Evolutionary conservation across 2,329 filamentous ascomycete species (phyloP).

Genomic region (Clonostachys chloroleuca): DNA sequence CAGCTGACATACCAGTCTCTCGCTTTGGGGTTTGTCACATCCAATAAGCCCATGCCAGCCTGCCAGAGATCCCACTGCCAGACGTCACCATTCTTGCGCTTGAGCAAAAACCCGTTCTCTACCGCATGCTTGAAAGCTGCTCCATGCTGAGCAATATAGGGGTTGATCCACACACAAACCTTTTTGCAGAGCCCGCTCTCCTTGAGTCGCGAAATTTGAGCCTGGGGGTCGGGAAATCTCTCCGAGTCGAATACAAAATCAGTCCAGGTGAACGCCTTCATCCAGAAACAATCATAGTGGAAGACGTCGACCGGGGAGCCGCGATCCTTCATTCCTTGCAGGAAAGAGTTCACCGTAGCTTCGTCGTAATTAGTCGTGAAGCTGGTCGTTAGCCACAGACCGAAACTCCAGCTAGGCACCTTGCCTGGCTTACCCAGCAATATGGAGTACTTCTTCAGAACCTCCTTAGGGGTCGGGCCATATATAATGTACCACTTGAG

Average conservation of each 20-base stretch:
- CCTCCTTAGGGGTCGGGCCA: constrained; percentile 66
- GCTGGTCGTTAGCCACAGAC: constrained; percentile 72
- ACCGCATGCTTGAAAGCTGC: constrained; percentile 61
- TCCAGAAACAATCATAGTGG: constrained; percentile 77
- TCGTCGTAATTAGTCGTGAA: constrained; percentile 74
- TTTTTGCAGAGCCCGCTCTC: constrained; percentile 55
- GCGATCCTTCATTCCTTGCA: constrained; percentile 63
- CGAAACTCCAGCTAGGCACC: constrained; percentile 71
- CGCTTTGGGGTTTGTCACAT: constrained; percentile 70
- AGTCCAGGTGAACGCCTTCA: constrained; percentile 71
- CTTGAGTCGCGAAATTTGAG: constrained; percentile 61
- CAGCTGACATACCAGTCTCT: constrained; percentile 60
- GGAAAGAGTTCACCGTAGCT: constrained; percentile 60
- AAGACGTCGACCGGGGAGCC: constrained; percentile 67
- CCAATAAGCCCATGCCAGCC: constrained; percentile 69
- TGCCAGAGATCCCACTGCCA: constrained; percentile 80
- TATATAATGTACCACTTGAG: constrained; percentile 73
- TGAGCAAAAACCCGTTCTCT: constrained; percentile 64
- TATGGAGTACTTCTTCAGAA: constrained; percentile 61
- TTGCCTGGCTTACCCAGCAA: constrained; percentile 62
- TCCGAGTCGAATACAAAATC: constrained; percentile 68
- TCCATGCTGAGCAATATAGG: constrained; percentile 67
- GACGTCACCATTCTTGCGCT: constrained; percentile 63
- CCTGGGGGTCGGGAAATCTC: constrained; percentile 64
- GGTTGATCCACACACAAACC: constrained; percentile 74